phyloP scores from a whole-genome alignment of 192 early-diverging fungal species.

The Gaertneriomyces sp. region DNA sequence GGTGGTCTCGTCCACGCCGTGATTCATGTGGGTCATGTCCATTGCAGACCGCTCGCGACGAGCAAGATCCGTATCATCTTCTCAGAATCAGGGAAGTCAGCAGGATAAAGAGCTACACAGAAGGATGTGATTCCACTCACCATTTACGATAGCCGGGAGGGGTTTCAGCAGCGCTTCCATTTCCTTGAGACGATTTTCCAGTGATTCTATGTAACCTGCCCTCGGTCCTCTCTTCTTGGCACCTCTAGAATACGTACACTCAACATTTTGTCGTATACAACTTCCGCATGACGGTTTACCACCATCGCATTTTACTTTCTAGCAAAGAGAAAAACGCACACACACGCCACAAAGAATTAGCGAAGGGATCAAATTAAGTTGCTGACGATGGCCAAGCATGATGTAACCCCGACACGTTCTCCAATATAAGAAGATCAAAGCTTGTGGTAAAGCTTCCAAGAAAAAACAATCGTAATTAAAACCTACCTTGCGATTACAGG shows the following conservation, averaged over 20 bases:
- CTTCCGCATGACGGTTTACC: slow-evolving; percentile 74
- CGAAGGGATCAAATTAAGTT: too few relatives aligned
- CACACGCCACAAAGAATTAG: background rate
- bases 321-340: background rate
- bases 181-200: slow-evolving; percentile 71
- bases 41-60: too few relatives aligned
- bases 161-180: slow-evolving; percentile 68
- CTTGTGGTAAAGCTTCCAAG: background rate
- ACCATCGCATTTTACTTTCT: slow-evolving; percentile 88
- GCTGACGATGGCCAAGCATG: background rate
- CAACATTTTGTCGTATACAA: slow-evolving; percentile 62
- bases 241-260: slow-evolving; percentile 78
- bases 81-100: too few relatives aligned
- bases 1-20: too few relatives aligned
- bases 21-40: too few relatives aligned
- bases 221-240: slow-evolving; percentile 88
- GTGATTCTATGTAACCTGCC: slow-evolving; percentile 70
- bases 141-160: background rate
- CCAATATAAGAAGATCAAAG: background rate
- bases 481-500: slow-evolving; percentile 59
- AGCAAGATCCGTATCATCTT: too few relatives aligned
- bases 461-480: background rate
- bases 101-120: too few relatives aligned
- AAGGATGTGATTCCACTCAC: too few relatives aligned
- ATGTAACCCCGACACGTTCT: background rate